Conservation (phyloP, 2,329 filamentous ascomycete species). For the Xylariaceae sp. region DNA sequence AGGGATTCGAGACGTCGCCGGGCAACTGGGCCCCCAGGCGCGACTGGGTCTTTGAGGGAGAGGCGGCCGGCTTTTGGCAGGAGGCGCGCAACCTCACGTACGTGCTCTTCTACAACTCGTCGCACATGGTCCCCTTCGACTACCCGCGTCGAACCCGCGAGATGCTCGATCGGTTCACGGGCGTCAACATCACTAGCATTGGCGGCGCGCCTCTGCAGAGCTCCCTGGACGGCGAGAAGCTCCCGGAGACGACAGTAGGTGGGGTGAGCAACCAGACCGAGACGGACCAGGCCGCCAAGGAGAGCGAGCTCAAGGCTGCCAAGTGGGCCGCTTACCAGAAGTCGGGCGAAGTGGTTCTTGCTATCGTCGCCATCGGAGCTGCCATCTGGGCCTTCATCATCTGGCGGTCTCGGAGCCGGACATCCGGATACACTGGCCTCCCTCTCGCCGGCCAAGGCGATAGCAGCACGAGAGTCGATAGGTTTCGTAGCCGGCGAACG, state of each 20-base stretch:
- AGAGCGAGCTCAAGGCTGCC: slow-evolving; percentile 71
- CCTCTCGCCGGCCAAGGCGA: slow-evolving; percentile 34
- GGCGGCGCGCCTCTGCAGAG: slow-evolving; percentile 75
- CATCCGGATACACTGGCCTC: slow-evolving; percentile 50
- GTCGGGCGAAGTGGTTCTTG: slow-evolving; percentile 78
- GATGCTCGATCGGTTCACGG: slow-evolving; percentile 96
- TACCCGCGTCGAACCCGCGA: slow-evolving; percentile 79
- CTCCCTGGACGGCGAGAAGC: slow-evolving; percentile 78
- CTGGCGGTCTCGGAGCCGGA: slow-evolving; percentile 56
- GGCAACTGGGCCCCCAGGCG: slow-evolving; percentile 88
- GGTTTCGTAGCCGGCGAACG: slow-evolving; percentile 40
- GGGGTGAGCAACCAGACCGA: slow-evolving; percentile 57
- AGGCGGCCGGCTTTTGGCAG: slow-evolving; percentile 87
- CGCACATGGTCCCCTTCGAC: slow-evolving; percentile 98
- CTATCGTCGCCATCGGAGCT: slow-evolving; percentile 72
- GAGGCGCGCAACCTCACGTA: slow-evolving; percentile 93
- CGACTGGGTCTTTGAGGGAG: slow-evolving; percentile 89
- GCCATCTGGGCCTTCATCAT: slow-evolving; percentile 68
- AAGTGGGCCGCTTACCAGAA: slow-evolving; percentile 86
- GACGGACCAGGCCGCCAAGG: slow-evolving; percentile 60
- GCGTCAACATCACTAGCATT: slow-evolving; percentile 83
- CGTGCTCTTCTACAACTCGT: slow-evolving; percentile 89
- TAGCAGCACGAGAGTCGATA: slow-evolving; percentile 37
- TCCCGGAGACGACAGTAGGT: slow-evolving; percentile 70
- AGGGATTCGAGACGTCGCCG: slow-evolving; percentile 81